Base-by-base conservation (phyloP, 2,329 filamentous ascomycete genomes). In the Epichloe baconii region DNA sequence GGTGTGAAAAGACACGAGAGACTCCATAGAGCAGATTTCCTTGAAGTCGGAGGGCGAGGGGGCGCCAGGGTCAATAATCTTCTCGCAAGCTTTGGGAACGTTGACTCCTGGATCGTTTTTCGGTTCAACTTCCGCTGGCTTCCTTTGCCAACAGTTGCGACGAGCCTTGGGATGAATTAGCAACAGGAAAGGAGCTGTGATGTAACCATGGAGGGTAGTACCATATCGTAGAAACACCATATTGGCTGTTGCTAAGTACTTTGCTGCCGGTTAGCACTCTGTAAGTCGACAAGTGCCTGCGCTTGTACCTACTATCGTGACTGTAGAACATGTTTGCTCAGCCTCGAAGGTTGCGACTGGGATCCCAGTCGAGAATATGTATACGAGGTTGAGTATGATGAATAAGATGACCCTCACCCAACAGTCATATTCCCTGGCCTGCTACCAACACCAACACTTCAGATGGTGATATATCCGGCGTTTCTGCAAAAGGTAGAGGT, bases 161-260 rank as follows among this genome's bases (percentile, higher is more conserved):
- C 83, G 42, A 96, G 81, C 91, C 91, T 96, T 55, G 7, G 8
- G 10, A 17, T 3, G 3, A 1, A 34, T 52, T 7, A 49, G 42
- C 42, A 12, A 36, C 15, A 26, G 4, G 11, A 19, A 14, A 10
- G 11, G 17, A 14, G n/a, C 21, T 23, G n/a, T 34, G 12, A n/a
- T 14, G 1, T 4, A 5, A 4, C 19, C 7, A 7, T 6, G 2
- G 5, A 3, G 19, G 17, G 23, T 62, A 78, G 61, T 74, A 95
- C 91, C 93, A 98, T 54, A 98, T 84, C 2, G 91, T 98, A 14
- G 91, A 86, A 52, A 98, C 86, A 51, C 93, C 93, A 78, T 96
- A 86, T 65, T 93, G 85, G 62, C 82, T 82, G 55, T 79, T 91
- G 3, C 83, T 93, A 51, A 98, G 79, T 53, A 98, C 80, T 84